Conservation (phyloP, 2,329 filamentous ascomycete species). For the Zasmidium cellare region DNA sequence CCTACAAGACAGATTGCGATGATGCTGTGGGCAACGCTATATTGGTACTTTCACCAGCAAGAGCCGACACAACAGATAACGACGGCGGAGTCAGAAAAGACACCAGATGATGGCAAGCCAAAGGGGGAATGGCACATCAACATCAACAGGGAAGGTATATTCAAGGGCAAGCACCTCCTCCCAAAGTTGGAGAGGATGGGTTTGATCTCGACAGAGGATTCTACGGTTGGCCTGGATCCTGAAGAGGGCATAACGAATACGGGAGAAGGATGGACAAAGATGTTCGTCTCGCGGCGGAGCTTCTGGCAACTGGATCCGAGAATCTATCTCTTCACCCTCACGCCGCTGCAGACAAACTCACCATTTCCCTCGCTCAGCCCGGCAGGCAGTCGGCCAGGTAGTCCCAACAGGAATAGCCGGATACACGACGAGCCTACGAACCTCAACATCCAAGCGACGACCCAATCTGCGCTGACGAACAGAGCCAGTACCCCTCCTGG, state of each 20-base stretch:
- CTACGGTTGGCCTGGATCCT: slow-evolving; percentile 65
- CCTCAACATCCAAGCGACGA: slow-evolving; percentile 11
- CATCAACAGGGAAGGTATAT: slow-evolving; percentile 82
- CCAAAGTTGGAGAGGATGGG: slow-evolving; percentile 95
- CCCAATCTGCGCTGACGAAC: slow-evolving; percentile 12
- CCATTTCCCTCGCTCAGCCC: slow-evolving; percentile 53
- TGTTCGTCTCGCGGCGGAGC: slow-evolving; percentile 77
- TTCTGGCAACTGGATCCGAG: slow-evolving; percentile 93
- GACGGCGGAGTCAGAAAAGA: slow-evolving; percentile 63
- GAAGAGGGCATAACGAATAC: slow-evolving; percentile 54
- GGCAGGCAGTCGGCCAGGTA: slow-evolving; percentile 51
- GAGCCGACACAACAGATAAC: slow-evolving; percentile 66
- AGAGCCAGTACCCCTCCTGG: slow-evolving; percentile 41
- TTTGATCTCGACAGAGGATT: slow-evolving; percentile 73
- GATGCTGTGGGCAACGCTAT: slow-evolving; percentile 93
- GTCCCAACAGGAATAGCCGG: slow-evolving; percentile 40
- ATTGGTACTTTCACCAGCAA: slow-evolving; percentile 95
- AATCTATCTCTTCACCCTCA: slow-evolving; percentile 83
- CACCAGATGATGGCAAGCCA: slow-evolving; percentile 68
- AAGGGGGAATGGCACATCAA: slow-evolving; percentile 83
- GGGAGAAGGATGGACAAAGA: slow-evolving; percentile 68
- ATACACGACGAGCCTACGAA: slow-evolving; percentile 14
- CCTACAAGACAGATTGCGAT: slow-evolving; percentile 88
- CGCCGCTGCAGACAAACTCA: slow-evolving; percentile 54
- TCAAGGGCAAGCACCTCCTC: slow-evolving; percentile 78